Evolutionary conservation across 176 grass and related monocot species (phyloP).

Genomic region (Ananas comosus): DNA sequence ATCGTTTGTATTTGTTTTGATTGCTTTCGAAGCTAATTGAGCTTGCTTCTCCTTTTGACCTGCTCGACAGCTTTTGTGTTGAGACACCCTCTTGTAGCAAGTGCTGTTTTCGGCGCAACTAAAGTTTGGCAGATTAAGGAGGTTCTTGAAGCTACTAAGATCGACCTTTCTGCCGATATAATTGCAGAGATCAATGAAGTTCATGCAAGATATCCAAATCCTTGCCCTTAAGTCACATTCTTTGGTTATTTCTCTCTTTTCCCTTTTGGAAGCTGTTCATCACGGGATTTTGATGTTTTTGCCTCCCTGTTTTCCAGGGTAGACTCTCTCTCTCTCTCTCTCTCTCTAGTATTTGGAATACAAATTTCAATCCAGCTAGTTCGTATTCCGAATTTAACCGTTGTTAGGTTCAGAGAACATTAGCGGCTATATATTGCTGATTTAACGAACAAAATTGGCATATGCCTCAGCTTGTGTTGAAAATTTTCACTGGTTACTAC

Average conservation of each 20-base stretch:
- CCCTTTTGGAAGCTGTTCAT: neutral
- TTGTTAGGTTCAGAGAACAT: no score
- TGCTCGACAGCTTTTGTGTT: slow-evolving; percentile 43
- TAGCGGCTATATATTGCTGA: no score
- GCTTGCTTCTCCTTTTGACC: slow-evolving; percentile 7
- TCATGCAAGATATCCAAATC: slow-evolving; percentile 53
- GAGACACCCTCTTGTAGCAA: slow-evolving; percentile 63
- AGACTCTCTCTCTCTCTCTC: no score
- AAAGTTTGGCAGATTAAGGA: slow-evolving; percentile 65
- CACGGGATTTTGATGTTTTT: neutral
- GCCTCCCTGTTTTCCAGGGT: neutral
- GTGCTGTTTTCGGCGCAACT: slow-evolving; percentile 68
- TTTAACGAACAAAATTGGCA: no score
- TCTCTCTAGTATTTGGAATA: no score
- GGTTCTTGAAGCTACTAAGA: slow-evolving; percentile 34
- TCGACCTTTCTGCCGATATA: slow-evolving; percentile 38
- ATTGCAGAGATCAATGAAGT: slow-evolving; percentile 56
- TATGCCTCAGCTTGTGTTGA: no score
- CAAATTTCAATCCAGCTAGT: no score
- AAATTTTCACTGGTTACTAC: no score
- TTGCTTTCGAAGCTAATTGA: neutral
- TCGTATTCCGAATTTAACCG: no score
- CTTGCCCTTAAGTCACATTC: slow-evolving; percentile 42
- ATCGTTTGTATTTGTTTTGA: neutral
- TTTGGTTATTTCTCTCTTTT: neutral